Conservation (phyloP, 2,329 filamentous ascomycete genomes). For the Phyllosticta capitalensis region DNA sequence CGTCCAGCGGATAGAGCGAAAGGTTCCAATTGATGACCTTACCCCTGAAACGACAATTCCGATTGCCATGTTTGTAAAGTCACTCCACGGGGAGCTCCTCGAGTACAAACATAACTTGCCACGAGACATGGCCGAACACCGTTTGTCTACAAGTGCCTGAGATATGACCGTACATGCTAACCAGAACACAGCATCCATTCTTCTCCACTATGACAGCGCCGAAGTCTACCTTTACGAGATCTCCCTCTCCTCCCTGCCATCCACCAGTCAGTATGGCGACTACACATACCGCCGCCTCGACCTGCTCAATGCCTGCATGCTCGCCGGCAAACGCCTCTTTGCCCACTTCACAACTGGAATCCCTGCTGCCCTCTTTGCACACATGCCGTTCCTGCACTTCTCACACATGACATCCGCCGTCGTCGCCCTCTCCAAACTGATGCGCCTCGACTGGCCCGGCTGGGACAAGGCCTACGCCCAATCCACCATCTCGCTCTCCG, state of each 20-base stretch:
- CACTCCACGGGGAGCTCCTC: constrained; percentile 7
- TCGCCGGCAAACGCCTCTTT: neutral
- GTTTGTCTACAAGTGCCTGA: neutral
- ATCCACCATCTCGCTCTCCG: neutral
- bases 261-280: constrained; percentile 6
- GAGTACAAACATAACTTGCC: constrained; percentile 3
- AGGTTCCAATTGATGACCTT: constrained; percentile 9
- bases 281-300: constrained; percentile 8
- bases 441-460: constrained; percentile 10
- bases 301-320: constrained; percentile 9
- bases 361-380: neutral
- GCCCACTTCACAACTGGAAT: neutral
- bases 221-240: constrained; percentile 12
- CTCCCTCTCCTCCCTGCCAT: constrained; percentile 2
- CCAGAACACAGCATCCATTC: neutral
- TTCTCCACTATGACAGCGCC: constrained; percentile 9
- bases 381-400: constrained; percentile 10
- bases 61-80: constrained; percentile 10
- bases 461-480: constrained; percentile 6
- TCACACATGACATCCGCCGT: constrained; percentile 9
- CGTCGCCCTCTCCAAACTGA: constrained; percentile 13
- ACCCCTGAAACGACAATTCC: constrained; percentile 6
- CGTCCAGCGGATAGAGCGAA: constrained; percentile 11
- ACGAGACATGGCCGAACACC: constrained; percentile 3
- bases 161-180: too few species aligned